phyloP scores from a whole-genome alignment of 2,329 filamentous ascomycete species.

The Tolypocladium paradoxum region DNA sequence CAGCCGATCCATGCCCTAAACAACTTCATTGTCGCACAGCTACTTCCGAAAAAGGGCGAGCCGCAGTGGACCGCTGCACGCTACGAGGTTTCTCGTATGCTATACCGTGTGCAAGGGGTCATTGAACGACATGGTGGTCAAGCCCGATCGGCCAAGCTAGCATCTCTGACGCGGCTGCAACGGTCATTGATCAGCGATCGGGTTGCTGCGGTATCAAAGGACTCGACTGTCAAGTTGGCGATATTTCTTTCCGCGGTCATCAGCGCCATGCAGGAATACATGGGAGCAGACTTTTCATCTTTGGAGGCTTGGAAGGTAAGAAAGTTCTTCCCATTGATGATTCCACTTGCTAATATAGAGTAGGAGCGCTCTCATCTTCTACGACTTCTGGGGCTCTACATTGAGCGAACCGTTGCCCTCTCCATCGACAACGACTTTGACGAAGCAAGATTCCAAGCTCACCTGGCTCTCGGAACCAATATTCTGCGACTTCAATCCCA shows the following conservation, averaged over 20 bases:
- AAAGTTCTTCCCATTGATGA: neutral
- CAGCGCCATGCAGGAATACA: slow-evolving; percentile 29
- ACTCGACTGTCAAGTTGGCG: slow-evolving; percentile 46
- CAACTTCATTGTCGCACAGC: slow-evolving; percentile 40
- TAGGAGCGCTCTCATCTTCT: slow-evolving; percentile 21
- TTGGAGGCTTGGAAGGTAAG: slow-evolving; percentile 21
- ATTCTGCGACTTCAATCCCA: slow-evolving; percentile 25
- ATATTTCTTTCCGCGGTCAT: slow-evolving; percentile 38
- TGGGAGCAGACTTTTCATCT: slow-evolving; percentile 21
- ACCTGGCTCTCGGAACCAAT: slow-evolving; percentile 40
- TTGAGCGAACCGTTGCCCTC: slow-evolving; percentile 41
- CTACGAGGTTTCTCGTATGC: slow-evolving; percentile 38
- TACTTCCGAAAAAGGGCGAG: slow-evolving; percentile 26
- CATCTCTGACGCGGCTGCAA: slow-evolving; percentile 48
- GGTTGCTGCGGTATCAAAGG: slow-evolving; percentile 46
- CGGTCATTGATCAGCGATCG: slow-evolving; percentile 44
- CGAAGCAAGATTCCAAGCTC: slow-evolving; percentile 54
- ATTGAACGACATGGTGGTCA: slow-evolving; percentile 31
- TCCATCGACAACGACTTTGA: slow-evolving; percentile 39
- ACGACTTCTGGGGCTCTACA: slow-evolving; percentile 36
- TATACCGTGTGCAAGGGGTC: slow-evolving; percentile 29
- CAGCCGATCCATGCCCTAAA: slow-evolving; percentile 49
- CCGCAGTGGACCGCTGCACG: slow-evolving; percentile 39
- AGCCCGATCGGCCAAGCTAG: slow-evolving; percentile 36
- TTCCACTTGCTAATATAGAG: neutral